phyloP scores from a whole-genome alignment of 2,329 filamentous ascomycete genomes.

The Trichothecium roseum region DNA sequence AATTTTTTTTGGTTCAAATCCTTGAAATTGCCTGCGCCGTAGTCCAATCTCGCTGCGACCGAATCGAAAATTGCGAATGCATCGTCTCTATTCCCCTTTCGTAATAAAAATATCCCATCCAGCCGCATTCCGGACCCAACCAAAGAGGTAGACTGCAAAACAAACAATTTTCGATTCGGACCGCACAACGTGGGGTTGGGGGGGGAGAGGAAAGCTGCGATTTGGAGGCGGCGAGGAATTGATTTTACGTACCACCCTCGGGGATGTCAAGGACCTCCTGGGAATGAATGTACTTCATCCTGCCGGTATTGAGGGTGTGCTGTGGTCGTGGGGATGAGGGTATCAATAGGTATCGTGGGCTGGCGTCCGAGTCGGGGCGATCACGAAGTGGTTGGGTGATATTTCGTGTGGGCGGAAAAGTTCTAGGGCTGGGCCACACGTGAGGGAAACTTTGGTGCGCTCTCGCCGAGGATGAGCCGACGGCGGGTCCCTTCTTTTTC shows the following conservation, averaged over 20 bases:
- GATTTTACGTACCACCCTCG: conserved; percentile 72
- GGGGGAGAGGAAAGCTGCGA: too few relatives aligned
- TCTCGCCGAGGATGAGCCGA: conserved; percentile 16
- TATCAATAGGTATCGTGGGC: conserved; percentile 15
- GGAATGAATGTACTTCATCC: conserved; percentile 99
- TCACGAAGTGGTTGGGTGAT: conserved; percentile 26
- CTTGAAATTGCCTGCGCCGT: background rate
- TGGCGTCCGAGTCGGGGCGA: conserved; percentile 15
- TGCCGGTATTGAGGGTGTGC: conserved; percentile 49
- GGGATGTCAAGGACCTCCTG: conserved; percentile 92
- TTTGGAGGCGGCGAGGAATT: conserved; percentile 1
- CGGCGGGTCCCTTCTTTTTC: conserved; percentile 6
- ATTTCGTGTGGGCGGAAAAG: conserved; percentile 33
- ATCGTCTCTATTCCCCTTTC: background rate
- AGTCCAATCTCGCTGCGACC: background rate
- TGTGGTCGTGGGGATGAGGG: conserved; percentile 28
- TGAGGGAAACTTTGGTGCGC: conserved; percentile 17
- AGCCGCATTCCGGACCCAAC: background rate
- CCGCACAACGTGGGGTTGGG: too few relatives aligned
- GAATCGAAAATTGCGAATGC: conserved; percentile 1
- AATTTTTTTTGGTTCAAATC: conserved; percentile 8
- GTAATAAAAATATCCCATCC: background rate
- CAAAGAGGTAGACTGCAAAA: background rate
- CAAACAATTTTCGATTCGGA: background rate
- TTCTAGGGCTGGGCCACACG: conserved; percentile 29